Evolutionary conservation across 805 yeast genomes (phyloP).

Genomic region (Saccharomycopsis vini): DNA sequence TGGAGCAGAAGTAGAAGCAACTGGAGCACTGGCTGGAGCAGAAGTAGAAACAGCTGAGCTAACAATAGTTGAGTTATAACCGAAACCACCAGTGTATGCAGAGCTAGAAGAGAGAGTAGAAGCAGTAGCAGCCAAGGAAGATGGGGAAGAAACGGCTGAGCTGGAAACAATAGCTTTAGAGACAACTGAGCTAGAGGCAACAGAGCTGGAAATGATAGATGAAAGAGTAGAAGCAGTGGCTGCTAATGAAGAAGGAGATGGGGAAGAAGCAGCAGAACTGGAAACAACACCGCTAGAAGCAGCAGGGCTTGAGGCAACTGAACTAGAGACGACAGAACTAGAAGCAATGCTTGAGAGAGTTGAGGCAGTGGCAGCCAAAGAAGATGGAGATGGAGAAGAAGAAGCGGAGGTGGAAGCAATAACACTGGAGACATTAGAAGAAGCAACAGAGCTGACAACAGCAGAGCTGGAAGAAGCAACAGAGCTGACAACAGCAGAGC

Average conservation of each 20-base stretch:
- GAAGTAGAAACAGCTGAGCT: not conserved
- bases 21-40: not conserved
- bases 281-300: too few species aligned
- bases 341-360: too few species aligned
- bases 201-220: conserved; percentile 18
- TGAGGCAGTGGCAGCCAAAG: not conserved
- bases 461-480: not conserved
- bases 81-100: not conserved
- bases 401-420: not conserved
- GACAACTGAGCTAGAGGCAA: too few species aligned
- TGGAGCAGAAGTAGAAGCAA: not conserved
- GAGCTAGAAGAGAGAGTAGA: not conserved
- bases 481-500: conserved; percentile 1
- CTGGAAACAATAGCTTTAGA: too few species aligned
- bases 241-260: not conserved
- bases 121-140: conserved; percentile 12
- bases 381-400: too few species aligned
- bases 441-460: not conserved
- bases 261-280: too few species aligned
- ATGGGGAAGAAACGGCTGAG: conserved; percentile 2
- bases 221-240: not conserved
- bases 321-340: too few species aligned
- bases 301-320: not conserved
- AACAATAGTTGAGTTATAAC: not conserved
- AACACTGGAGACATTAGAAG: not conserved